These are phyloP conservation scores for Dactylellina leptospora DNA, from an alignment of 2,329 filamentous ascomycete species.

Conservation along the genomic window DNA sequence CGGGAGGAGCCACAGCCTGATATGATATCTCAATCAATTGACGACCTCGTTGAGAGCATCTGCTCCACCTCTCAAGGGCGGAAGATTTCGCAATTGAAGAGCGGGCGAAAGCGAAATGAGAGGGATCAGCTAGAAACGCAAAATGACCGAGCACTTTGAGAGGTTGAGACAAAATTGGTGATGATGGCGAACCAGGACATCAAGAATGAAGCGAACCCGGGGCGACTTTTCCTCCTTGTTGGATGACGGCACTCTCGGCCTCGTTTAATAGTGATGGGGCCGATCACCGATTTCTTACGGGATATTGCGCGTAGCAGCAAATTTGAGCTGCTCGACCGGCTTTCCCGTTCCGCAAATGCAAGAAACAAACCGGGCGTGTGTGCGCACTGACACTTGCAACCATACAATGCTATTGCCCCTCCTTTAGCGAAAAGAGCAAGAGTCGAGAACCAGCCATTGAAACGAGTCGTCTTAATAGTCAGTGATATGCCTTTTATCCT, in stretches of 20 bases:
- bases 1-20: conserved; percentile 50
- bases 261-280: conserved; percentile 39
- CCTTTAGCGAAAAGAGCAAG: conserved; percentile 35
- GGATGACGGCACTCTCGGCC: conserved; percentile 41
- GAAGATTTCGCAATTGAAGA: conserved; percentile 47
- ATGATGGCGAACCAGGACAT: conserved; percentile 19
- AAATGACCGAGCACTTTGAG: background rate
- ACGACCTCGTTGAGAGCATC: background rate
- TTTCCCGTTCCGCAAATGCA: conserved; percentile 52
- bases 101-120: conserved; percentile 48
- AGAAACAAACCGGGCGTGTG: conserved; percentile 47
- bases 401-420: conserved; percentile 38
- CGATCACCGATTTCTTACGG: conserved; percentile 49
- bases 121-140: conserved; percentile 8
- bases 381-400: conserved; percentile 44
- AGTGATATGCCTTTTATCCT: conserved; percentile 11
- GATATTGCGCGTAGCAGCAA: conserved; percentile 45
- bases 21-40: conserved; percentile 21
- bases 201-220: conserved; percentile 7
- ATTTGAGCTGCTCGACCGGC: conserved; percentile 35
- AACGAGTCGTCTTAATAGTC: conserved; percentile 2
- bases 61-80: conserved; percentile 35
- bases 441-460: conserved; percentile 23
- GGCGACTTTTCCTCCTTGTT: background rate
- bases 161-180: conserved; percentile 7